Conservation (phyloP, 179 eudicot species). For the Beta macrorhiza region DNA sequence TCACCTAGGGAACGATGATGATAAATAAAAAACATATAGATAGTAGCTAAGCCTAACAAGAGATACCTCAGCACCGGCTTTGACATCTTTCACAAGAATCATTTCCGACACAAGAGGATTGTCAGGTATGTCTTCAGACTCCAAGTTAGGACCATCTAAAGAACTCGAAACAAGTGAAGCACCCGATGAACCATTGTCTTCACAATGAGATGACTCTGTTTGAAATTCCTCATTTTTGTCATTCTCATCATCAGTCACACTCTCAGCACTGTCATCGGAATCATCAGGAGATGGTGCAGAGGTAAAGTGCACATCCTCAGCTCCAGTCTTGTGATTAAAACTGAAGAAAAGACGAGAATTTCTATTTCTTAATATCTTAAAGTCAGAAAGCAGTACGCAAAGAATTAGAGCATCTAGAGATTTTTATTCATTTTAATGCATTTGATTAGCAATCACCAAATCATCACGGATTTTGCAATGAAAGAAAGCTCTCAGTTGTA, state of each 20-base stretch:
- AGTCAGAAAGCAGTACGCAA: background rate
- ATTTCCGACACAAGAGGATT: conserved; percentile 61
- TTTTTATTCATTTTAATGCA: background rate
- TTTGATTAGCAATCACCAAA: background rate
- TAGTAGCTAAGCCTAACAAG: background rate
- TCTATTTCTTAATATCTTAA: background rate
- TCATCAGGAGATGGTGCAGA: conserved; percentile 34
- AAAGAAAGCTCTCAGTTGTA: background rate
- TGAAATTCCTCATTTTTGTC: conserved; percentile 22
- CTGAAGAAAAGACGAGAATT: conserved; percentile 32
- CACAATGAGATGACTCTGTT: conserved; percentile 18
- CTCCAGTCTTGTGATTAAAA: conserved; percentile 92
- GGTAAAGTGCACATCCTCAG: conserved; percentile 90
- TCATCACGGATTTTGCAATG: conserved; percentile 1
- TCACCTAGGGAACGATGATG: background rate
- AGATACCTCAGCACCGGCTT: conserved; percentile 71
- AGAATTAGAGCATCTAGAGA: background rate
- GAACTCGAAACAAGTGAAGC: conserved; percentile 4
- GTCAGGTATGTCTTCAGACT: conserved; percentile 35
- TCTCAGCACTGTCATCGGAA: conserved; percentile 41
- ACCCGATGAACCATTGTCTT: conserved; percentile 21
- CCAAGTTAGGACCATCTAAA: conserved; percentile 26
- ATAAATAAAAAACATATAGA: background rate
- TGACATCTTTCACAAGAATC: conserved; percentile 80
- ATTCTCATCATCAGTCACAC: conserved; percentile 30